Evolutionary conservation across 23 red algal species (phyloP).

Genomic region (Gracilaria domingensis): DNA sequence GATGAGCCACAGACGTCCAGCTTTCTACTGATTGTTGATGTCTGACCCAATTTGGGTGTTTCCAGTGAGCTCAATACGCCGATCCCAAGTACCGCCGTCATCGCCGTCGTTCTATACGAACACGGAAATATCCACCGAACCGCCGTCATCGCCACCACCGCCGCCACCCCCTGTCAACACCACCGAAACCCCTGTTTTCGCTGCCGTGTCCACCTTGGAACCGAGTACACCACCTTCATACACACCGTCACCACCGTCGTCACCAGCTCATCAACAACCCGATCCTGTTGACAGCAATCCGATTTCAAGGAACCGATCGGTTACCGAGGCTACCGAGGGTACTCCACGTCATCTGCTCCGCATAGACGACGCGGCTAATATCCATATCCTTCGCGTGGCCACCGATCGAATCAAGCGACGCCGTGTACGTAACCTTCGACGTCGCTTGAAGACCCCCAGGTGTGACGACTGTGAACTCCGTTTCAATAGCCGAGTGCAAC

Average conservation of each 20-base stretch:
- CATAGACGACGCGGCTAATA: neutral
- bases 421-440: neutral
- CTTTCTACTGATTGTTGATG: no score
- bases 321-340: neutral
- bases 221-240: neutral
- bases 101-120: no score
- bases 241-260: no score
- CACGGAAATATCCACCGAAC: no score
- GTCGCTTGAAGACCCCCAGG: neutral
- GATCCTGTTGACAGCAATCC: neutral
- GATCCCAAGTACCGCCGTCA: neutral
- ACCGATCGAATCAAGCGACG: neutral
- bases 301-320: neutral
- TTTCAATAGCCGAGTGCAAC: no score
- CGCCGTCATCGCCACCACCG: conserved; percentile 9
- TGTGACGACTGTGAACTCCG: neutral
- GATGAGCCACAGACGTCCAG: no score
- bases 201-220: neutral
- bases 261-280: neutral
- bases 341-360: no score
- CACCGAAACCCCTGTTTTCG: neutral
- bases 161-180: neutral
- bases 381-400: neutral
- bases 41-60: no score
- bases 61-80: neutral